These are phyloP conservation scores for Phalaenopsis hybrid DNA, from an alignment of 116 monocot species.

Conservation along the genomic window DNA sequence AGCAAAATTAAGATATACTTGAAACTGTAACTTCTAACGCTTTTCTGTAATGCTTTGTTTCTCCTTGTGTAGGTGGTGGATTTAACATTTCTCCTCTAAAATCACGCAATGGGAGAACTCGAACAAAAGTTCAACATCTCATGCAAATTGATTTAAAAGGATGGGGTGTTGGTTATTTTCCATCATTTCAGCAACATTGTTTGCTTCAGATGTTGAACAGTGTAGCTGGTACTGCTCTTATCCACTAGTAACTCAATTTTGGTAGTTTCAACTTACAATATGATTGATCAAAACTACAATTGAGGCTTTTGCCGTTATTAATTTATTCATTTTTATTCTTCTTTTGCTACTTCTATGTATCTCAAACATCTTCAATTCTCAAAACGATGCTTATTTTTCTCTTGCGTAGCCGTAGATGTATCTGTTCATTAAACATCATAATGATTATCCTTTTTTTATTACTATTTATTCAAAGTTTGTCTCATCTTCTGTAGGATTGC, in stretches of 20 bases:
- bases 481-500: conserved; percentile 44
- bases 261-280: not conserved
- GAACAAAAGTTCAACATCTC: conserved; percentile 87
- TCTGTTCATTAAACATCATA: not conserved
- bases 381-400: not conserved
- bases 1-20: not conserved
- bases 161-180: conserved; percentile 75
- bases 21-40: not conserved
- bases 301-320: not conserved
- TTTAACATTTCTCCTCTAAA: conserved; percentile 88
- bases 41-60: not conserved
- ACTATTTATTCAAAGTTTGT: not conserved
- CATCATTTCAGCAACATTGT: conserved; percentile 90
- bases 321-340: not conserved
- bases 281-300: not conserved
- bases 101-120: conserved; percentile 54
- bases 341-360: not conserved
- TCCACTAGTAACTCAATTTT: conserved; percentile 2
- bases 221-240: conserved; percentile 59
- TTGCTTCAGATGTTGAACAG: conserved; percentile 83
- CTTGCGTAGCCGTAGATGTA: not conserved
- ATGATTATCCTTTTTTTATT: not conserved
- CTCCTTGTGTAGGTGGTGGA: conserved; percentile 70
- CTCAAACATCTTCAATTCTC: not conserved
- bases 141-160: conserved; percentile 98